Percentiles rank a stretch among this genome's conserved stretches.
Conservation (phyloP, 345 rosid species). For the Rhodamnia rubescens region DNA sequence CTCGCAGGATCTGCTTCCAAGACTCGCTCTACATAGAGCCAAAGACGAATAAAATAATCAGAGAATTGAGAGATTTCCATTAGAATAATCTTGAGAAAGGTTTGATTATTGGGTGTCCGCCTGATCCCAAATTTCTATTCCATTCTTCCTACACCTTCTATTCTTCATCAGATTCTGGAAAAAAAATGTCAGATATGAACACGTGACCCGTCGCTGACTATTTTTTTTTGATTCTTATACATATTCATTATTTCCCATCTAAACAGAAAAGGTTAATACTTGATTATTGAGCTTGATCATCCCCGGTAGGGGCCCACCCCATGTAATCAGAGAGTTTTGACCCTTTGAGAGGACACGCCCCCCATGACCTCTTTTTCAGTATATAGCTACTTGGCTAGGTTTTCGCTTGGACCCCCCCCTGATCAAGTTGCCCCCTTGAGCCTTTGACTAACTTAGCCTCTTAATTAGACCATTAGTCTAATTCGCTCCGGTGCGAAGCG, state of each 20-base stretch:
- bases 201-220: background rate
- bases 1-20: constrained; percentile 11
- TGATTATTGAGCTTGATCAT: background rate
- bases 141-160: constrained; percentile 13
- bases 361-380: background rate
- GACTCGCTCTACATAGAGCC: background rate
- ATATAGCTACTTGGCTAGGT: background rate
- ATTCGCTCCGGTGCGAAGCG: background rate
- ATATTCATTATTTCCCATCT: background rate
- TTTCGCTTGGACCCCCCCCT: background rate
- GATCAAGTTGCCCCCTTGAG: background rate
- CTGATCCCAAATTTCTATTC: constrained; percentile 18
- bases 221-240: background rate
- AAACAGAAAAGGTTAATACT: background rate
- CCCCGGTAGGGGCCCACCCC: background rate
- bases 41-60: background rate
- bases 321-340: background rate
- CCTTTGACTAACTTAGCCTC: background rate
- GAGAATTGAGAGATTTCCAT: background rate
- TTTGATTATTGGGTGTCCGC: background rate
- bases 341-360: constrained; percentile 2
- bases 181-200: constrained; percentile 1
- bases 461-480: background rate
- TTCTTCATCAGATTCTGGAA: background rate
- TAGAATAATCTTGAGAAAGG: constrained; percentile 5